Base-by-base conservation (phyloP, 2,329 filamentous ascomycete species). In the Huntiella moniliformis region DNA sequence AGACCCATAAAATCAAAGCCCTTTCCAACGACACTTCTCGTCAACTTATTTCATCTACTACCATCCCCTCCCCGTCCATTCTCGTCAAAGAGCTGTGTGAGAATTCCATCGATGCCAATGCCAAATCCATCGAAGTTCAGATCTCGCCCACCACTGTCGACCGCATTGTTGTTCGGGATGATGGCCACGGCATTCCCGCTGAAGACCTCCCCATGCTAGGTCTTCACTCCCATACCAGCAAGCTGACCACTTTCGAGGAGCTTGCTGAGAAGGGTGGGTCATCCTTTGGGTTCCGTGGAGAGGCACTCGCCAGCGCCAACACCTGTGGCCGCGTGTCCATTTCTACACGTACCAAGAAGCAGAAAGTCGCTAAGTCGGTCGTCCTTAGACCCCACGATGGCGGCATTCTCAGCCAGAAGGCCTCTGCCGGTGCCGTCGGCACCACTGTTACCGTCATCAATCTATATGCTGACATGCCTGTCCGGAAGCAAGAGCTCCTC, bases 21-120 rank as follows among this genome's bases (percentile, higher is more conserved):
- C 62, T 79, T 5, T 61, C 72, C 2, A 54, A 62, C 34, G 59
- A 64, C 3, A 67, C 70, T 11, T 62, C 69, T 16, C 67, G 68
- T 40, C 67, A 73, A 8, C 64, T 87, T 5, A 70, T 74, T 33
- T 74, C 79, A 5, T 66, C 72, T 2, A 66, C 77, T 52, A 66
- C 69, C 39, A 67, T 86, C 42, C 65, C 69, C 4, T 71, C 73
- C 5, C 69, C 81, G 0, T 61, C 66, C 10, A 69, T 71, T 8
- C 61, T 83, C 2, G 70, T 85, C 53, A 87, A 87, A 56, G 82
- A 87, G 59, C 72, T 87, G 3, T 59, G 87, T 31, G 82, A 87
- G 53, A 87, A 88, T 58, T 69, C 80, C 38, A 68, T 87, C 15
- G 82, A 88, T 58, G 79, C 81, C 5, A 65, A 68, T 44, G 79